phyloP scores from a whole-genome alignment of 495 filamentous ascomycete species.

The Aspergillus carlsbadensis region DNA sequence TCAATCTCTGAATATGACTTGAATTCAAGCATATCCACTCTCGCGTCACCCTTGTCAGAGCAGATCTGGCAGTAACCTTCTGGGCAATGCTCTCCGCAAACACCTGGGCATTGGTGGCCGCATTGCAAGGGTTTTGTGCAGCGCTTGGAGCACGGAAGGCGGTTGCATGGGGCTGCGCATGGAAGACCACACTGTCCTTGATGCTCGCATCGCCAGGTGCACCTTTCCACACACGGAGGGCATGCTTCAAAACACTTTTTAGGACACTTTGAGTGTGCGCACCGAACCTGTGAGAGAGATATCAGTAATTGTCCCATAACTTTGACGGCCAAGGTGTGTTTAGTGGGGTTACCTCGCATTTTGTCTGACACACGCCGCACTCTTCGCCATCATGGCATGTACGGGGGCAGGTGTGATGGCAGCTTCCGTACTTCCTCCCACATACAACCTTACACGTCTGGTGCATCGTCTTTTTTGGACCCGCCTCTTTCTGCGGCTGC shows the following conservation, averaged over 20 bases:
- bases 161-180: conserved; percentile 59
- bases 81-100: conserved; percentile 69
- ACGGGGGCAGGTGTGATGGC: conserved; percentile 52
- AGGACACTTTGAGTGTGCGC: conserved; percentile 59
- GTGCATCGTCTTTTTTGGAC: too few relatives aligned
- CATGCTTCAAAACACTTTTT: conserved; percentile 64
- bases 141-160: conserved; percentile 63
- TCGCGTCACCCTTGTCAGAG: conserved; percentile 34
- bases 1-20: conserved; percentile 55
- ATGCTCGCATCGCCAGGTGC: conserved; percentile 58
- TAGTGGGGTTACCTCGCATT: too few relatives aligned
- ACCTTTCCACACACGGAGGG: conserved; percentile 57
- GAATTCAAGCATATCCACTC: conserved; percentile 51
- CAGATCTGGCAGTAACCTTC: conserved; percentile 56
- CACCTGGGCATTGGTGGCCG: conserved; percentile 65
- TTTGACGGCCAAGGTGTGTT: too few relatives aligned
- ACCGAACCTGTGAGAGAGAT: conserved; percentile 48
- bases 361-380: too few relatives aligned
- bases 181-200: conserved; percentile 59
- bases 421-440: conserved; percentile 47
- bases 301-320: too few relatives aligned
- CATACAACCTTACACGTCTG: conserved; percentile 59
- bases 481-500: conserved; percentile 25
- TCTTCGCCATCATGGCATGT: conserved; percentile 24
- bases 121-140: conserved; percentile 59